Evolutionary conservation across 163 green algal genomes (phyloP).

Genomic region (Chloromonas sp.): DNA sequence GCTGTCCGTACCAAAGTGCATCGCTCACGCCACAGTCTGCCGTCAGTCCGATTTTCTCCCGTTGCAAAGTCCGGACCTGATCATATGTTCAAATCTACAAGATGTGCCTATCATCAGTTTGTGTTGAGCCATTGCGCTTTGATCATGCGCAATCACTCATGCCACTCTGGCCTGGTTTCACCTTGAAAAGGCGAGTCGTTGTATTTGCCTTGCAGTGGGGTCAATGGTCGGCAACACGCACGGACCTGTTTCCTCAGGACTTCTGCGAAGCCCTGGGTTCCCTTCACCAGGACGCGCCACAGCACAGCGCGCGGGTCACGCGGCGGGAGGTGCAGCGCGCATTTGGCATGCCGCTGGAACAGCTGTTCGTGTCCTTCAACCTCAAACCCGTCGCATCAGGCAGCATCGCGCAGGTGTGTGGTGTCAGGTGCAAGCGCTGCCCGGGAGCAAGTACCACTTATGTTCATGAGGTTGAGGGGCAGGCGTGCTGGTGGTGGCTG

Average conservation of each 20-base stretch:
- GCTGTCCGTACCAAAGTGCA: no score
- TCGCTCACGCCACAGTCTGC: no score
- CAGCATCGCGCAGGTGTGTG: conserved; percentile 77
- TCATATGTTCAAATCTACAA: no score
- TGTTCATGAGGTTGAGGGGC: background rate
- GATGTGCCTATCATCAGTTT: background rate
- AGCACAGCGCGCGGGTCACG: conserved; percentile 54
- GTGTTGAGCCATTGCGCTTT: conserved; percentile 2
- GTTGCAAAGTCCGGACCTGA: no score
- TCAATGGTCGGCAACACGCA: conserved; percentile 74
- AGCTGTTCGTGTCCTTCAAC: conserved; percentile 83
- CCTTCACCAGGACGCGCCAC: conserved; percentile 62
- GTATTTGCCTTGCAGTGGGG: conserved; percentile 31
- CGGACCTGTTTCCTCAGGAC: conserved; percentile 76
- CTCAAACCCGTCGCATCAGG: conserved; percentile 68
- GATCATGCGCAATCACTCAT: conserved; percentile 10
- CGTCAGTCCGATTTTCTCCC: no score
- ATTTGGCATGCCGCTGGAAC: conserved; percentile 53
- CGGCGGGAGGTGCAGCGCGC: conserved; percentile 43
- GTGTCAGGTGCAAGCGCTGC: conserved; percentile 4
- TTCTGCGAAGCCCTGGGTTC: conserved; percentile 52
- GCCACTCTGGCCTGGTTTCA: conserved; percentile 16
- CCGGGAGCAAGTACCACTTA: background rate
- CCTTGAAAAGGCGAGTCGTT: background rate
- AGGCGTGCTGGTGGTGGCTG: background rate